phyloP scores from a whole-genome alignment of 2,329 filamentous ascomycete species.

The Colletotrichum magnum region DNA sequence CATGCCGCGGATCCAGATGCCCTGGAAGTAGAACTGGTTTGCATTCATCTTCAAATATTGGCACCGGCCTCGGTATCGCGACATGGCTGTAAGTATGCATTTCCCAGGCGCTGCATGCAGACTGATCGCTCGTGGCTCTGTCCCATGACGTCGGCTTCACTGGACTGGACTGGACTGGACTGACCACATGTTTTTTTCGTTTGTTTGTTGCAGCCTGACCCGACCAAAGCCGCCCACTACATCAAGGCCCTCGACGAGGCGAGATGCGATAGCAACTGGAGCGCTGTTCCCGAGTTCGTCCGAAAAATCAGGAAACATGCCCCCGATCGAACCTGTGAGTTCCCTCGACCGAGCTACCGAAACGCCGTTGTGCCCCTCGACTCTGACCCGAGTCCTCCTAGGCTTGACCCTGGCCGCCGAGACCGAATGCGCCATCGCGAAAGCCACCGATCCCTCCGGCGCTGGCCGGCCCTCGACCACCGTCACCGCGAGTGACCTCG shows the following conservation, averaged over 20 bases:
- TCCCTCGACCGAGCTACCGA: conserved; percentile 24
- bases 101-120: conserved; percentile 9
- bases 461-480: conserved; percentile 58
- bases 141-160: conserved; percentile 39
- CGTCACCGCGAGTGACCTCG: conserved; percentile 59
- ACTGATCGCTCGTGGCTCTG: conserved; percentile 13
- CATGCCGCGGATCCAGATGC: conserved; percentile 33
- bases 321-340: conserved; percentile 84
- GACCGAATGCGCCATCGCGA: conserved; percentile 76
- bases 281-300: conserved; percentile 87
- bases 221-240: conserved; percentile 85
- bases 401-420: conserved; percentile 80
- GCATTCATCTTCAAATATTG: conserved; percentile 20
- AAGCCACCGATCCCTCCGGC: conserved; percentile 62
- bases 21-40: conserved; percentile 34
- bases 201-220: conserved; percentile 39
- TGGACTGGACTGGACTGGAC: conserved; percentile 7
- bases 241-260: conserved; percentile 86
- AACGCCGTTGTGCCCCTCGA: conserved; percentile 27
- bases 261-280: conserved; percentile 90
- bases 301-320: conserved; percentile 97
- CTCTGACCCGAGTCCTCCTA: conserved; percentile 51
- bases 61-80: conserved; percentile 41
- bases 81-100: conserved; percentile 53
- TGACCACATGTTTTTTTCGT: conserved; percentile 27